Conservation (phyloP, 306 rosid species). For the Vigna nakashimae region DNA sequence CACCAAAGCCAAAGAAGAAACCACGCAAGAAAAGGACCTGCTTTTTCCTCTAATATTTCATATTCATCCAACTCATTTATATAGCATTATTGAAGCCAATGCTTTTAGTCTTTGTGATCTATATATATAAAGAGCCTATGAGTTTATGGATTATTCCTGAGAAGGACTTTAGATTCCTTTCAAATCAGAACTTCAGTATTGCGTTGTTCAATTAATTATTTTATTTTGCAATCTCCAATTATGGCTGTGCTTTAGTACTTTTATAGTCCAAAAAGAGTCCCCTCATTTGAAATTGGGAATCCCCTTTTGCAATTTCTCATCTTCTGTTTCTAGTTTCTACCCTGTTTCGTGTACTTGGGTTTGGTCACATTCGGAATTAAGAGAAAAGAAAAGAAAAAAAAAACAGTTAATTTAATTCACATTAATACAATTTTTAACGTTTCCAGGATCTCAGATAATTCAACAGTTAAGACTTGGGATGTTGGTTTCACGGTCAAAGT, state of each 20-base stretch:
- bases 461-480: too few species aligned
- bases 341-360: neutral
- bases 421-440: neutral
- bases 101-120: slow-evolving; percentile 28
- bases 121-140: slow-evolving; percentile 38
- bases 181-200: neutral
- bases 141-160: neutral
- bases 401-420: neutral
- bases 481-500: too few species aligned
- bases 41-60: slow-evolving; percentile 40
- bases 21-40: slow-evolving; percentile 56
- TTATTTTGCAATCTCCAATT: slow-evolving; percentile 4
- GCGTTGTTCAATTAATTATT: slow-evolving; percentile 43
- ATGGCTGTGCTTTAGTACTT: slow-evolving; percentile 4
- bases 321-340: slow-evolving; percentile 9
- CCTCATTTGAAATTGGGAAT: slow-evolving; percentile 18
- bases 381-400: neutral
- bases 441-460: too few species aligned
- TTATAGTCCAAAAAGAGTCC: neutral
- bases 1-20: slow-evolving; percentile 58
- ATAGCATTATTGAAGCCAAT: slow-evolving; percentile 26
- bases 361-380: neutral
- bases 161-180: slow-evolving; percentile 15
- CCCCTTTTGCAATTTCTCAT: neutral
- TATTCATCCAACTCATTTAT: slow-evolving; percentile 24